A percentile compares a stretch with the other conserved stretches of the same genome.
phyloP scores from a whole-genome alignment of 2,329 filamentous ascomycete species.

The Dactylonectria estremocensis region DNA sequence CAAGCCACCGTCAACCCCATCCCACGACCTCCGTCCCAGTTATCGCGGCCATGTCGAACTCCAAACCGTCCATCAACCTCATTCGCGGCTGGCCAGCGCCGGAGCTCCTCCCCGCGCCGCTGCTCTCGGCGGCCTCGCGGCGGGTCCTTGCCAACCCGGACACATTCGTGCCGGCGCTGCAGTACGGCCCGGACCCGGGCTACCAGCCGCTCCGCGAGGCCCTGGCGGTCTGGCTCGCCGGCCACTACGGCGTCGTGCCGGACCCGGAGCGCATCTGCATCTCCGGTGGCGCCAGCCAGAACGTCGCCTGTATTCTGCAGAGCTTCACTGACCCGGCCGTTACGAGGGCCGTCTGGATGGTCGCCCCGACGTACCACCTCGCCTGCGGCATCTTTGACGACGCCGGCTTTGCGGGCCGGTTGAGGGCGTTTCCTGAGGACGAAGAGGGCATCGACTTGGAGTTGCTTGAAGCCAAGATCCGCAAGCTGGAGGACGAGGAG shows the following conservation, averaged over 20 bases:
- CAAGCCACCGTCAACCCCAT: background rate
- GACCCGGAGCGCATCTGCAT: conserved; percentile 79
- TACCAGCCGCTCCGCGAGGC: conserved; percentile 78
- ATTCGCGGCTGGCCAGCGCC: conserved; percentile 78
- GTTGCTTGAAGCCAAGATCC: conserved; percentile 55
- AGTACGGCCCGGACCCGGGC: conserved; percentile 86
- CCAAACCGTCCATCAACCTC: conserved; percentile 71
- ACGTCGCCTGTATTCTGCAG: conserved; percentile 81
- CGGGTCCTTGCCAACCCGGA: conserved; percentile 72
- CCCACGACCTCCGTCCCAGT: conserved; percentile 34
- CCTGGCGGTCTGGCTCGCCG: conserved; percentile 79
- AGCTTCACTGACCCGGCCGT: conserved; percentile 85
- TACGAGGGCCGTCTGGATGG: conserved; percentile 84
- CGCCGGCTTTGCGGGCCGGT: conserved; percentile 76
- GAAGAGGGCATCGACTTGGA: conserved; percentile 82
- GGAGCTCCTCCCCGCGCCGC: conserved; percentile 74
- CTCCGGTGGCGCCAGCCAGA: conserved; percentile 89
- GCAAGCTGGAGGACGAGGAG: conserved; percentile 49
- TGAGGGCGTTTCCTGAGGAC: conserved; percentile 83
- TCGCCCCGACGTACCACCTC: conserved; percentile 88
- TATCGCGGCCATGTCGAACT: conserved; percentile 38
- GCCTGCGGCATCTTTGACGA: conserved; percentile 90
- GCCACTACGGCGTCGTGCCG: conserved; percentile 67
- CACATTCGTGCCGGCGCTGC: conserved; percentile 75
- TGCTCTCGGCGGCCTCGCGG: conserved; percentile 73